Conservation (phyloP, 1,284 basidiomycete genomes). For the Cryptococcus sp. region DNA sequence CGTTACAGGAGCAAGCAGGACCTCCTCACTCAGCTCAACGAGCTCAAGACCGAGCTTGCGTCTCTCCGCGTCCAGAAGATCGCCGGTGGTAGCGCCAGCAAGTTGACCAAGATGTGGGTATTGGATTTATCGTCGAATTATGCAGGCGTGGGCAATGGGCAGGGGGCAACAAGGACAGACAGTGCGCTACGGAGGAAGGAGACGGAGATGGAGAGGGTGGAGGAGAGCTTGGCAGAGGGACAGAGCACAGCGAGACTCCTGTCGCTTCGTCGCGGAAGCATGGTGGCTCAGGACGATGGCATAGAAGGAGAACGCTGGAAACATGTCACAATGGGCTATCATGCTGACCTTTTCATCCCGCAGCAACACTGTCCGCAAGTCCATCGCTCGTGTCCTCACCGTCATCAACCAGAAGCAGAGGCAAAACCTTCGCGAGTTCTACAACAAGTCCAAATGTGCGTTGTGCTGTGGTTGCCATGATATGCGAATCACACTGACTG, state of each 20-base stretch:
- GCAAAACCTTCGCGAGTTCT: slow-evolving; percentile 94
- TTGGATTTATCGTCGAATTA: slow-evolving; percentile 6
- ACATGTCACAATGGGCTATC: background rate
- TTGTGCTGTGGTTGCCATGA: background rate
- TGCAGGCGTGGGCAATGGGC: background rate
- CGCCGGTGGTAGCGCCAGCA: slow-evolving; percentile 91
- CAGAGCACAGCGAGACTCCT: background rate
- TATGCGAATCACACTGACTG: background rate
- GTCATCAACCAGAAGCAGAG: slow-evolving; percentile 99
- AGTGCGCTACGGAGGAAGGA: background rate
- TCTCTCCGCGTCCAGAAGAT: slow-evolving; percentile 96
- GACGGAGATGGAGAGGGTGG: background rate
- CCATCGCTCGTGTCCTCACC: slow-evolving; percentile 96
- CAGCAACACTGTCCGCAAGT: slow-evolving; percentile 97
- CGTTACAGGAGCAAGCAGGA: slow-evolving; percentile 86
- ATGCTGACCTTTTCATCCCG: slow-evolving; percentile 14
- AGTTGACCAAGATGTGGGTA: slow-evolving; percentile 95
- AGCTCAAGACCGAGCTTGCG: slow-evolving; percentile 95
- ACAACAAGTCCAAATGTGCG: slow-evolving; percentile 79
- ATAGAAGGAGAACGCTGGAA: background rate
- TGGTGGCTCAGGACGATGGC: background rate
- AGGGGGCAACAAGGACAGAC: background rate
- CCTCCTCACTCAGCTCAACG: slow-evolving; percentile 89
- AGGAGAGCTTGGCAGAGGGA: too few relatives aligned
- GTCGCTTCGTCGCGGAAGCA: background rate